Evolutionary conservation across 345 rosid species (phyloP), one percentile per base, ranked within the genome.

Genomic region (Eucalyptus caleyi): DNA sequence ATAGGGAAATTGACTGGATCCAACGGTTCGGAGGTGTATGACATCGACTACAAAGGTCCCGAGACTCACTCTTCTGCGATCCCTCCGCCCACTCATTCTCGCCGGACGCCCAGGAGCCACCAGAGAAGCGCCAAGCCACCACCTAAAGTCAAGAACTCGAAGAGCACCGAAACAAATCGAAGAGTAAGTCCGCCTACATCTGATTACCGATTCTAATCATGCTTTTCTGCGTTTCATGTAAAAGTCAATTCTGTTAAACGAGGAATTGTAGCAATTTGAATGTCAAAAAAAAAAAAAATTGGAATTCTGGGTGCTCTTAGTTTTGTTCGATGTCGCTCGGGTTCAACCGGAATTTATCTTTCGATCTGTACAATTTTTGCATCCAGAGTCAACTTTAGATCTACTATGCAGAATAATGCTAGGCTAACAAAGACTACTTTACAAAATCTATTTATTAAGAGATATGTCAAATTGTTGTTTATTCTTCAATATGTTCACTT

Each of bases 31-130:
- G 90, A 88, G 50, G 89, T 87, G 51, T 92, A 90, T 49, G 90
- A 90, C 87, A 92, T 90, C 5, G 93, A 92, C 86, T 92, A 92
- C 9, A 87, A 89, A 59, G 93, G 91, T 30, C 91, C 93, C 9
- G 90, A 90, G 87, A 92, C 93, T 14, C 93, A 92, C 86, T 87
- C 93, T 32, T 85, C 87, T 10, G 86, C 91, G 23, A 53, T 62
- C 42, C 90, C 89, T 37, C 90, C 92, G 23, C 92, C 92, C 21
- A 50, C 67, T 60, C 87, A 50, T 50, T 60, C 45, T 26, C 69
- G 24, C 44, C 69, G 34, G 85, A 77, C 47, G 47, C 85, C 85
- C 16, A 21, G 47, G 85, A 77, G 27, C 85, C 85, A 40, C 85
- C 85, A 5, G 47, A 77, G 85, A 77, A 77, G 85, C 27, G 24